phyloP scores from a whole-genome alignment of 2,329 filamentous ascomycete genomes.

The Fusarium sp. region DNA sequence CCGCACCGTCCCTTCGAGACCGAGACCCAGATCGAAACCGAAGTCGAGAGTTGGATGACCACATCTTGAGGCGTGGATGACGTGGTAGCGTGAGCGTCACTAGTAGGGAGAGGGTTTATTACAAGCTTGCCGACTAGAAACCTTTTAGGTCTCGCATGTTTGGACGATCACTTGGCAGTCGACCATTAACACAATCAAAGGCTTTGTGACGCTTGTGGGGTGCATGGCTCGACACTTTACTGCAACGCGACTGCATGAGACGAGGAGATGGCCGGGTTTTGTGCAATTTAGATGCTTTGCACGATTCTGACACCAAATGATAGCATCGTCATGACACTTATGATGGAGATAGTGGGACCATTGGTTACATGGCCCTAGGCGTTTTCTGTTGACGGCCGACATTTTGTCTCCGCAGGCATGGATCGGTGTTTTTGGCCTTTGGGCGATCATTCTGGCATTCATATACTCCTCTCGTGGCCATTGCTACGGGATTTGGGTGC shows the following conservation, averaged over 20 bases:
- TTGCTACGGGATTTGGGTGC: background rate
- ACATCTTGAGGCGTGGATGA: conserved; percentile 64
- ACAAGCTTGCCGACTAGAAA: conserved; percentile 47
- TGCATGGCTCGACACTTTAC: conserved; percentile 11
- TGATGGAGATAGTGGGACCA: conserved; percentile 35
- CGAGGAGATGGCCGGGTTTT: conserved; percentile 11
- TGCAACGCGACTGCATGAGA: conserved; percentile 9
- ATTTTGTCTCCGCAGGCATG: conserved; percentile 33
- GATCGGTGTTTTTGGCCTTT: conserved; percentile 28
- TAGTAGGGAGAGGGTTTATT: conserved; percentile 68
- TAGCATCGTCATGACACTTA: conserved; percentile 47
- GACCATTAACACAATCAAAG: conserved; percentile 5
- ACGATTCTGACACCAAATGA: conserved; percentile 51
- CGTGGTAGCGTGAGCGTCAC: conserved; percentile 69
- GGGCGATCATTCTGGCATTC: conserved; percentile 11
- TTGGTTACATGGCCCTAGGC: conserved; percentile 37
- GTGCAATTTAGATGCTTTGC: conserved; percentile 43
- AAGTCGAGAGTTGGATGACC: conserved; percentile 54
- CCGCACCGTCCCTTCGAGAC: conserved; percentile 52
- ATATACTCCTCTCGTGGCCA: conserved; percentile 13
- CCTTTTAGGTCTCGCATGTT: background rate
- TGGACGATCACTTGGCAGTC: conserved; percentile 1
- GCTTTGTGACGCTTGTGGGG: conserved; percentile 10
- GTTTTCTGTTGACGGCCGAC: conserved; percentile 40
- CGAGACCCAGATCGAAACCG: conserved; percentile 51